Base-by-base conservation (phyloP, 495 filamentous ascomycete genomes). In the Penicillium robsamsonii region DNA sequence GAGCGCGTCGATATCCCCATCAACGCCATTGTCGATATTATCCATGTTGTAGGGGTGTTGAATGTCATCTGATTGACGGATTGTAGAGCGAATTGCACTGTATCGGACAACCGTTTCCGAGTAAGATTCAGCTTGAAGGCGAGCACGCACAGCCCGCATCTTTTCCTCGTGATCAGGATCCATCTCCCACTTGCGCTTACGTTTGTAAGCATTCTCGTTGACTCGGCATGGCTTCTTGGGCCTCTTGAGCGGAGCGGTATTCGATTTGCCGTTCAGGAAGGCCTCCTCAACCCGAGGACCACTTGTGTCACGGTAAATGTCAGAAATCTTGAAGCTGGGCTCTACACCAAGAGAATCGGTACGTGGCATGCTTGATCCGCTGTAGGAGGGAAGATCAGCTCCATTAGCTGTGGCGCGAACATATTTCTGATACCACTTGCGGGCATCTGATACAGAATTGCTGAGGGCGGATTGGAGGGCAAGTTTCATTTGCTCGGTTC, bases 321-420 rank as follows among this genome's bases (percentile, higher is more conserved):
- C 63, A 3, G 65, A 55, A 13, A 46, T 22, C 24, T 59, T 66
- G 40, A 66, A 62, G 17, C 11, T 15, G 18, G 66, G 57, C 46
- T 74, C 70, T 31, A 52, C 59, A 41, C 70, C 70, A 43, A 72
- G 46, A 1, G 73, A 72, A 37, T 71, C 69, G 6, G 68, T 68
- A 2, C 76, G 75, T 27, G 80, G 80, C 24, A 79, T 49, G 13
- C 72, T 76, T 10, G 76, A 79, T 12, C 69, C 67, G 24, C 71
- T 81, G 30, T 68, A 57, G 79, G 73, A 73, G 7, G 38, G 27
- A 46, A 52, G 35, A 37, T 22, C 22, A 29, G 17, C 35, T 41
- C 10, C 29, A 5, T 27, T 30, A 31, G 13, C 5, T 2, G 33
- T 37, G 15, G 56, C 22, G 7, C 33, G 27, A 5, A 27, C 13